These are phyloP conservation scores for Andrographis paniculata DNA, from an alignment of 305 asterid species.

Conservation along the genomic window DNA sequence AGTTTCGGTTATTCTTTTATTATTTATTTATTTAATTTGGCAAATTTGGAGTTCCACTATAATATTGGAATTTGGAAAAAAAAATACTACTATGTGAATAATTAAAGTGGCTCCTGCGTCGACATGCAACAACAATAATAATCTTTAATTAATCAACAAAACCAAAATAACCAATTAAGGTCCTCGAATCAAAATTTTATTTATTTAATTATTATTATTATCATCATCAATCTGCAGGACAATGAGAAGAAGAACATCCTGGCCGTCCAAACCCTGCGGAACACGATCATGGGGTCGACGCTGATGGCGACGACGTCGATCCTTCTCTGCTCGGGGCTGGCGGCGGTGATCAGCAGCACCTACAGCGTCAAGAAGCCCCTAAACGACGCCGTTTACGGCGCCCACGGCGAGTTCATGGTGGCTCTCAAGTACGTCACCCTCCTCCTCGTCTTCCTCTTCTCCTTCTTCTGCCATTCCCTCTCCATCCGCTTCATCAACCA, in stretches of 20 bases:
- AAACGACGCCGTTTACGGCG: conserved; percentile 68
- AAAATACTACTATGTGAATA: no score
- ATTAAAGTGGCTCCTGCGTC: no score
- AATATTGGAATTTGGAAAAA: no score
- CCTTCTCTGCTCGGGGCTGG: conserved; percentile 76
- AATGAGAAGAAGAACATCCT: conserved; percentile 87
- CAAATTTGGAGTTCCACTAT: not conserved
- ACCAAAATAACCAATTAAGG: no score
- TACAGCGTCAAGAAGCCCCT: conserved; percentile 82
- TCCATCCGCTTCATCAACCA: conserved; percentile 74
- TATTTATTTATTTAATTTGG: not conserved
- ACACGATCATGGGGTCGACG: conserved; percentile 91
- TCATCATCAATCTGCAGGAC: conserved; percentile 42
- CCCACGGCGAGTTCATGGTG: conserved; percentile 86
- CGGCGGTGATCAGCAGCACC: conserved; percentile 87
- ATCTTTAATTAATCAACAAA: no score
- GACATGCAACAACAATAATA: no score
- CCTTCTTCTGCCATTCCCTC: conserved; percentile 71
- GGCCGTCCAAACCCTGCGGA: conserved; percentile 81
- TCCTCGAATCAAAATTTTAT: no score
- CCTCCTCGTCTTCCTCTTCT: conserved; percentile 52
- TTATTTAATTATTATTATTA: no score
- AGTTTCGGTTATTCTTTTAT: no score
- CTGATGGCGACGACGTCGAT: conserved; percentile 88
- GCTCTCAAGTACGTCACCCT: conserved; percentile 69